Base-by-base conservation (phyloP, 306 rosid genomes). In the Quercus glauca region DNA sequence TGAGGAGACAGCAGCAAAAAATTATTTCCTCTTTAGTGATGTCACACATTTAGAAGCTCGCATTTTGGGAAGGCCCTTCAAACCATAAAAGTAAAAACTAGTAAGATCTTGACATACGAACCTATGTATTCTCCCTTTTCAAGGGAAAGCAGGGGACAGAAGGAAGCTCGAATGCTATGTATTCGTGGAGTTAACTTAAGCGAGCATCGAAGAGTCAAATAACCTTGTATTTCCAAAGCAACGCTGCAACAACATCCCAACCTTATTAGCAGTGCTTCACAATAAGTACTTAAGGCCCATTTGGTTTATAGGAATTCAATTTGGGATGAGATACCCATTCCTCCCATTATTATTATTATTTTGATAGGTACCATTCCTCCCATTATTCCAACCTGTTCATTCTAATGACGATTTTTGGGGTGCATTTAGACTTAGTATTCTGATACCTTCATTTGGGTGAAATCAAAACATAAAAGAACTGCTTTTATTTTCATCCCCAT, bases 71-170 rank as follows among this genome's bases (percentile, higher is more conserved):
- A 60, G 35, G 71, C 74, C 51, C 60, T 55, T 77, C 75, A 61
- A 59, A 57, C 70, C 71, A 73, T 17, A 7, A 19, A 21, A 63
- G 59, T 12, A 33, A 49, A 73, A 25, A 18, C 45, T 29, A 25
- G 37, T 15, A 31, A 53, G 65, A 69, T 51, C 55, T 69, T 69
- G 67, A 71, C 73, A 73, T 80, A 83, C 86, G 58, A 53, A 88
- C 99, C 99, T 64, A 94, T 92, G 79, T 90, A 94, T 80, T 94
- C 99, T 73, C 99, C 99, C 84, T 94, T 94, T 84, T 94, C 97
- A 33, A 92, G 97, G 75, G 99, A 94, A 81, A 94, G 99, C 78
- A 94, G 86, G 64, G 99, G 99, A 37, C 97, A 92, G 79, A 94
- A 94, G 52, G 99, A 91, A 85, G 95, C 99, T 81, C 85, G 95